A percentile compares a stretch with the other conserved stretches of the same genome.
phyloP scores from a whole-genome alignment of 805 yeast genomes.

The Saccharomyces jurei region DNA sequence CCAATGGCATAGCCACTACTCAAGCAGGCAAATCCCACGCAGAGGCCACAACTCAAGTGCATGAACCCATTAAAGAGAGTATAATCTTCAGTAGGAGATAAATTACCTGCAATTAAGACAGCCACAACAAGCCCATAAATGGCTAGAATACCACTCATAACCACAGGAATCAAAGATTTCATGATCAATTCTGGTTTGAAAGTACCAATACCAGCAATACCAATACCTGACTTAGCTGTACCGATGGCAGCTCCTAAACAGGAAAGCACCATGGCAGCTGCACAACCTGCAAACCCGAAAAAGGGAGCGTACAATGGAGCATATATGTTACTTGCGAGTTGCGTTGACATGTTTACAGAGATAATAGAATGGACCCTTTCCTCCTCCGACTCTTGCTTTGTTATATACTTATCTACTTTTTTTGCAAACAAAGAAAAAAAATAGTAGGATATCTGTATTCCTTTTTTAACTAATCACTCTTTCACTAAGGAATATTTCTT shows the following conservation, averaged over 20 bases:
- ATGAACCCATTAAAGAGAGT: slow-evolving; percentile 92
- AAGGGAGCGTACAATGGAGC: slow-evolving; percentile 94
- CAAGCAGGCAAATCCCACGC: slow-evolving; percentile 93
- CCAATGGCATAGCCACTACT: slow-evolving; percentile 97
- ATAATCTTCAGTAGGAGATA: slow-evolving; percentile 70
- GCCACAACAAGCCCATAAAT: slow-evolving; percentile 96
- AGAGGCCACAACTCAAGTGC: slow-evolving; percentile 93
- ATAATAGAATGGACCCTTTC: not conserved
- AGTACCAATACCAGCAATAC: slow-evolving; percentile 96
- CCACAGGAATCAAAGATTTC: slow-evolving; percentile 94
- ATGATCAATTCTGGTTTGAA: slow-evolving; percentile 94
- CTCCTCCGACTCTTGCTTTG: not conserved
- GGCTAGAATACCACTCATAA: slow-evolving; percentile 94
- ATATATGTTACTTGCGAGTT: slow-evolving; percentile 39
- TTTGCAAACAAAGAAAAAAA: not conserved
- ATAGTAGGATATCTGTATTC: not conserved
- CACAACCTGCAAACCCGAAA: slow-evolving; percentile 96
- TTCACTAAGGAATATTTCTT: not conserved
- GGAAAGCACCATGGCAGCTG: slow-evolving; percentile 81
- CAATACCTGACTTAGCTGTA: slow-evolving; percentile 96
- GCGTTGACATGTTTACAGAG: not conserved
- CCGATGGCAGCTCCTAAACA: slow-evolving; percentile 99
- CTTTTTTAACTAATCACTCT: not conserved
- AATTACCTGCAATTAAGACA: slow-evolving; percentile 86
- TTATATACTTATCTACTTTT: not conserved